These are phyloP conservation scores for Wallacemonas sp. DNA, from an alignment of 208 protist genomes.

Conservation along the genomic window DNA sequence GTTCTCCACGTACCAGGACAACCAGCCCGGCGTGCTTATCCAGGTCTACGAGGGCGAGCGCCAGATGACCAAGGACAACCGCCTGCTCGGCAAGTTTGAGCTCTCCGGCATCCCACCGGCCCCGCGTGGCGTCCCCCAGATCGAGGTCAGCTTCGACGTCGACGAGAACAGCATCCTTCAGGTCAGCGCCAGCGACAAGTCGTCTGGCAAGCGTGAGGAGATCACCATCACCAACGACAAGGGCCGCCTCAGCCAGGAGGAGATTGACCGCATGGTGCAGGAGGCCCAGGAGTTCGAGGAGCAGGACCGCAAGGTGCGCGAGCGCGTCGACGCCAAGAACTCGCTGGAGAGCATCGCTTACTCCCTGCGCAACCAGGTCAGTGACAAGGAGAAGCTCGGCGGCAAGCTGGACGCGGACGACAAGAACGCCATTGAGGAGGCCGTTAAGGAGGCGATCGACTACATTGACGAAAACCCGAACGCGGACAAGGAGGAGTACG, in stretches of 20 bases:
- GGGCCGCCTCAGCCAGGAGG: conserved; percentile 92
- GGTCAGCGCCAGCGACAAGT: conserved; percentile 96
- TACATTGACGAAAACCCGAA: conserved; percentile 96
- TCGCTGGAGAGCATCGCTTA: conserved; percentile 95
- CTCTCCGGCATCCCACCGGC: conserved; percentile 96
- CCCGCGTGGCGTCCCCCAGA: conserved; percentile 94
- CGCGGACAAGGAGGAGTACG: conserved; percentile 95
- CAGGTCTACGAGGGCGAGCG: conserved; percentile 98
- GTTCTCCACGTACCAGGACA: conserved; percentile 72
- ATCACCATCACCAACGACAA: conserved; percentile 99
- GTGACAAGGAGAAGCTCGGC: conserved; percentile 92
- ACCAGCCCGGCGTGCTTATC: conserved; percentile 84
- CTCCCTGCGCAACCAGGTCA: conserved; percentile 94
- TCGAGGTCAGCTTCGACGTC: conserved; percentile 98
- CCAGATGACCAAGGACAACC: conserved; percentile 98
- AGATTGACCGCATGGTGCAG: conserved; percentile 96
- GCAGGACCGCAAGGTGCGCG: conserved; percentile 84
- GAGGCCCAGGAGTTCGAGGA: conserved; percentile 93
- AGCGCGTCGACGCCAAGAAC: conserved; percentile 93
- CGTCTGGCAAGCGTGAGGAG: conserved; percentile 92
- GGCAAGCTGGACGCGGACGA: conserved; percentile 93
- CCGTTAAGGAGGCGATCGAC: conserved; percentile 90
- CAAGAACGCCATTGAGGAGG: conserved; percentile 82
- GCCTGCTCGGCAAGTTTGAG: conserved; percentile 98
- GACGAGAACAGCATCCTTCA: conserved; percentile 98